A percentile compares a stretch with the other conserved stretches of the same genome.
phyloP scores from a whole-genome alignment of 345 rosid genomes.

The Rhizophora mangle region DNA sequence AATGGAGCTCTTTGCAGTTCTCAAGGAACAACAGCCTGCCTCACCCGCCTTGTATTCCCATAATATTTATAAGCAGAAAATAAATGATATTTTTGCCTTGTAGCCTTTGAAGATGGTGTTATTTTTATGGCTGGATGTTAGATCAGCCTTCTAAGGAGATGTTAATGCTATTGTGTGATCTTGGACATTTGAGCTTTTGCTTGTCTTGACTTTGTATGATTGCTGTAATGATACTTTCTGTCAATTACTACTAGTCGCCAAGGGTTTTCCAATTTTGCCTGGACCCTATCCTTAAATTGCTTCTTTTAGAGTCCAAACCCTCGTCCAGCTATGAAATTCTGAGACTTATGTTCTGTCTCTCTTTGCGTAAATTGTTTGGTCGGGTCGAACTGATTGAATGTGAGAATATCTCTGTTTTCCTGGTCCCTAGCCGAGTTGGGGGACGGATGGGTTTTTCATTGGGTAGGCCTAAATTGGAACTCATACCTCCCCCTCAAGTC shows the following conservation, averaged over 20 bases:
- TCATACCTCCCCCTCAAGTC: too few species aligned
- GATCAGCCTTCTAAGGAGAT: constrained; percentile 18
- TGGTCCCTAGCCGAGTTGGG: too few species aligned
- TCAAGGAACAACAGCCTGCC: constrained; percentile 1
- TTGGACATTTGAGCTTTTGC: constrained; percentile 1
- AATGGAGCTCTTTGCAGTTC: constrained; percentile 5
- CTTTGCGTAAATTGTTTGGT: too few species aligned
- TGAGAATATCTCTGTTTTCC: too few species aligned
- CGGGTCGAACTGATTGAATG: too few species aligned
- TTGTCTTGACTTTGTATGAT: neutral
- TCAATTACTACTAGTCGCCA: neutral
- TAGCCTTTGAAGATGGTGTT: neutral
- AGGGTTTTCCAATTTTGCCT: too few species aligned
- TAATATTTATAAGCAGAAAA: constrained; percentile 11
- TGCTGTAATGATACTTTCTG: neutral
- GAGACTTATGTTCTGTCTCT: too few species aligned
- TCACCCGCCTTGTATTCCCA: neutral
- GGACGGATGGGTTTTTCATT: too few species aligned
- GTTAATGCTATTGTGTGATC: constrained; percentile 19
- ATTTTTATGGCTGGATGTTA: constrained; percentile 9
- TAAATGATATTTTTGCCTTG: constrained; percentile 3
- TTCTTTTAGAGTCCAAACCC: too few species aligned
- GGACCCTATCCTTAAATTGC: too few species aligned
- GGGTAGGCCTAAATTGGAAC: too few species aligned
- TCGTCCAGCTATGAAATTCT: too few species aligned